These are phyloP conservation scores for Kwoniella dendrophila DNA, from an alignment of 768 basidiomycete species.

Conservation along the genomic window DNA sequence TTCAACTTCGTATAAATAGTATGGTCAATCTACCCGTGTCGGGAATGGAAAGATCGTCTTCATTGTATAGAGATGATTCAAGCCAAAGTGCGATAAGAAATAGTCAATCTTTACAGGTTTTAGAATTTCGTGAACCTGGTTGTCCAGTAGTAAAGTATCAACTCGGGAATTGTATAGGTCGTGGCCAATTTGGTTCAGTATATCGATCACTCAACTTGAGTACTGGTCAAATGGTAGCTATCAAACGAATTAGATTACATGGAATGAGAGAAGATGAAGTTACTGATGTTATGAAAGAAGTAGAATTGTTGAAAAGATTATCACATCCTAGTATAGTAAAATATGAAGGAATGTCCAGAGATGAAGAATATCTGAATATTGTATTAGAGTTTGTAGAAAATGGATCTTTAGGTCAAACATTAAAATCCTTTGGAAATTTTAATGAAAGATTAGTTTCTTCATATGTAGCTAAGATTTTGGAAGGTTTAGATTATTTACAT, in stretches of 20 bases:
- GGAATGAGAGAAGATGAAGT: slow-evolving; percentile 90
- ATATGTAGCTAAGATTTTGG: slow-evolving; percentile 94
- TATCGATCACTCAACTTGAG: slow-evolving; percentile 91
- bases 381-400: slow-evolving; percentile 96
- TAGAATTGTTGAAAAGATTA: slow-evolving; percentile 85
- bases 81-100: slow-evolving; percentile 5
- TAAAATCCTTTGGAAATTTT: slow-evolving; percentile 90
- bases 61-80: slow-evolving; percentile 16
- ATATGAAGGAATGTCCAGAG: slow-evolving; percentile 93
- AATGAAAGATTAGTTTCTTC: slow-evolving; percentile 88
- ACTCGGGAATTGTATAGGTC: slow-evolving; percentile 95
- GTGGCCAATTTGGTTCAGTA: slow-evolving; percentile 94
- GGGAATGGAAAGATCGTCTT: slow-evolving; percentile 10
- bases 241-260: slow-evolving; percentile 88
- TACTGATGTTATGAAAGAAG: slow-evolving; percentile 87
- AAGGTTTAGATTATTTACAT: slow-evolving; percentile 92
- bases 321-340: slow-evolving; percentile 95
- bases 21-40: slow-evolving; percentile 29
- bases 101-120: slow-evolving; percentile 28
- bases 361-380: slow-evolving; percentile 84
- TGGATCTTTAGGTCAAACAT: slow-evolving; percentile 87
- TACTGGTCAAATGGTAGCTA: slow-evolving; percentile 98
- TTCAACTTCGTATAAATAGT: slow-evolving; percentile 22
- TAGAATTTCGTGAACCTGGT: slow-evolving; percentile 36
- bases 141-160: slow-evolving; percentile 58